These are phyloP conservation scores for Zhuliangozyma blackwelliae DNA, from an alignment of 1,139 yeast species.

Conservation along the genomic window DNA sequence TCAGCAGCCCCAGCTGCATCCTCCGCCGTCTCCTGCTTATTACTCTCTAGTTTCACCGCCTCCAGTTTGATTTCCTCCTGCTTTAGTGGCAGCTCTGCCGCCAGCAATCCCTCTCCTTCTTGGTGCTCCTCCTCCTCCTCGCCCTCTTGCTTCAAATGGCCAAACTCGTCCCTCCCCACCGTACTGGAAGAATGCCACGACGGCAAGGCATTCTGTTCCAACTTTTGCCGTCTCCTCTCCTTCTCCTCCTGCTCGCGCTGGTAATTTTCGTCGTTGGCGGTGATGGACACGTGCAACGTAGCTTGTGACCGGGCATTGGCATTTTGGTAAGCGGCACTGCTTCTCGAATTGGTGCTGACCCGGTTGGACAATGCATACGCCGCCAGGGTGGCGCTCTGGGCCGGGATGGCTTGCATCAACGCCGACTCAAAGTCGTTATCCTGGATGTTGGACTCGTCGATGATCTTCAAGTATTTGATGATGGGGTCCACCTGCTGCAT, in stretches of 20 bases:
- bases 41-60: not conserved
- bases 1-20: no score
- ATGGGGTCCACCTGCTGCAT: constrained; percentile 91
- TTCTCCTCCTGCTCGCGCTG: constrained; percentile 62
- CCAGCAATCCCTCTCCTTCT: constrained; percentile 7
- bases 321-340: constrained; percentile 27
- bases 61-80: not conserved
- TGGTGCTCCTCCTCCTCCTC: constrained; percentile 4
- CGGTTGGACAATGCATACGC: constrained; percentile 50
- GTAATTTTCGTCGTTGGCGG: constrained; percentile 82
- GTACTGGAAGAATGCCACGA: constrained; percentile 94
- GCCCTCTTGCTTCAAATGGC: constrained; percentile 35
- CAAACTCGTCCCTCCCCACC: constrained; percentile 55
- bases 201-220: constrained; percentile 92
- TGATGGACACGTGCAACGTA: constrained; percentile 83
- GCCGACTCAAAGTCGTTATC: constrained; percentile 87
- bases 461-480: constrained; percentile 73
- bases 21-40: constrained; percentile 1
- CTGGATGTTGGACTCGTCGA: constrained; percentile 80
- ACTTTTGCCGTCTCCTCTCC: constrained; percentile 66
- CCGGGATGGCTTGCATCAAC: constrained; percentile 75
- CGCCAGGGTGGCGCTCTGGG: constrained; percentile 65
- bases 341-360: constrained; percentile 25
- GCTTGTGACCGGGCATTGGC: constrained; percentile 54
- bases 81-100: constrained; percentile 1